Percentiles rank a stretch among this genome's conserved stretches.
Evolutionary conservation across 2,329 filamentous ascomycete species (phyloP).

Genomic region (Uncinocarpus reesii): DNA sequence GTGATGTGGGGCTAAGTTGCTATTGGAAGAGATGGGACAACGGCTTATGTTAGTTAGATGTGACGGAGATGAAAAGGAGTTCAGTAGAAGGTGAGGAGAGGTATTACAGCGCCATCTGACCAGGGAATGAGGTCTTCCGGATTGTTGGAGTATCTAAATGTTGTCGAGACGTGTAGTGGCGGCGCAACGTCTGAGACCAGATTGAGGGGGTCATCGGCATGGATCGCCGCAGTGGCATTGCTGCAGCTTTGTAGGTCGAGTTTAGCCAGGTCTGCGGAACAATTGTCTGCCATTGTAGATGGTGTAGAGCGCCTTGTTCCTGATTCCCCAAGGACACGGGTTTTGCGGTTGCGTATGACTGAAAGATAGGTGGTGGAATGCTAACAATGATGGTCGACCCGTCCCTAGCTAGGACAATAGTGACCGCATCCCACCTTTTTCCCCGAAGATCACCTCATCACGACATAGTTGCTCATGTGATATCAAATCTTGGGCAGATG

Average conservation of each 20-base stretch:
- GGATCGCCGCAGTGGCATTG: constrained; percentile 61
- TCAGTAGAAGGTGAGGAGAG: no score
- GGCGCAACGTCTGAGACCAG: constrained; percentile 71
- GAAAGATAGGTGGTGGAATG: no score
- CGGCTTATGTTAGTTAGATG: constrained; percentile 15
- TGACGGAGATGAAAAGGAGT: neutral
- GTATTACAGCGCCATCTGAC: constrained; percentile 35
- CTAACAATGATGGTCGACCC: no score
- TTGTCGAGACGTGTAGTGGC: constrained; percentile 81
- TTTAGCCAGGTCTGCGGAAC: constrained; percentile 3
- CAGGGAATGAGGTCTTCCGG: constrained; percentile 52
- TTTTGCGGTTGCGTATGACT: no score
- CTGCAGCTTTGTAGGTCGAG: constrained; percentile 21
- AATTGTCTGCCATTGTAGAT: neutral
- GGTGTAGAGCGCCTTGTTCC: neutral
- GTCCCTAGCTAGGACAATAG: no score
- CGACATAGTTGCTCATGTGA: no score
- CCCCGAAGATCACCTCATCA: no score
- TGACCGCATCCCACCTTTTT: no score
- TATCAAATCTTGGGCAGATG: neutral
- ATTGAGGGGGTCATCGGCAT: constrained; percentile 71
- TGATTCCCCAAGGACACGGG: no score
- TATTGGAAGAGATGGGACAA: neutral
- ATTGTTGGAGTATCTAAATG: constrained; percentile 68
- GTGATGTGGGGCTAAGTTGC: constrained; percentile 31